Base-by-base conservation (phyloP, 1,139 yeast genomes). In the Magnusiomyces ingens region DNA sequence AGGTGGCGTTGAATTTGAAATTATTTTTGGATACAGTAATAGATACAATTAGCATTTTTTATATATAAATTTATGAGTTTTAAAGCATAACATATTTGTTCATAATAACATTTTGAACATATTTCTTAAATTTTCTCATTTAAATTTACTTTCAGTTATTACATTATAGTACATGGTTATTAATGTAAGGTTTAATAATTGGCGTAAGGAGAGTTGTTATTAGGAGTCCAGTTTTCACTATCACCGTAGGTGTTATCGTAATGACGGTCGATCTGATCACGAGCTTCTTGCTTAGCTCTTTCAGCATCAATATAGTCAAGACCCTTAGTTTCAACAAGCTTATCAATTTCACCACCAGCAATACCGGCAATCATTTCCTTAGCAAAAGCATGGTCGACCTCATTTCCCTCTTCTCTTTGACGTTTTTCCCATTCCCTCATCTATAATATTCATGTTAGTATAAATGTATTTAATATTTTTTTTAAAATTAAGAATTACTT, bases 221-320 rank as follows among this genome's bases (percentile, higher is more conserved):
- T 52, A 40, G 64, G 64, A 50, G 49, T 50, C 64, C 64, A 62
- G 50, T 61, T 55, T 45, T 59, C 58, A 29, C 32, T 44, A 18
- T 44, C n/a, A 35, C 69, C 68, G 57, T 67, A 67, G 58, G 66
- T 67, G 46, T 59, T 51, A 53, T 67, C 70, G 58, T 67, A 67
- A 58, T 59, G 58, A 41, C 59, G 55, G 51, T 57, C 54, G 54
- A 59, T 65, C 41, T 62, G 61, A 6, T 59, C 57, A 38, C 57
- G 57, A 43, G 67, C 67, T 32, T 65, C 60, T 41, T 52, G 55
- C 52, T 64, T 64, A 52, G 65, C 66, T 47, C 46, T 65, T 54
- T 79, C 83, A 5, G 85, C 57, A 60, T 66, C 70, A 44, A 64
- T 60, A 55, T 56, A 66, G 56, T 66, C 61, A 35, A 66, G 64